A percentile compares a stretch with the other conserved stretches of the same genome.
These are phyloP conservation scores for Hemileia vastatrix DNA, from an alignment of 1,284 basidiomycete species.

Conservation along the genomic window DNA sequence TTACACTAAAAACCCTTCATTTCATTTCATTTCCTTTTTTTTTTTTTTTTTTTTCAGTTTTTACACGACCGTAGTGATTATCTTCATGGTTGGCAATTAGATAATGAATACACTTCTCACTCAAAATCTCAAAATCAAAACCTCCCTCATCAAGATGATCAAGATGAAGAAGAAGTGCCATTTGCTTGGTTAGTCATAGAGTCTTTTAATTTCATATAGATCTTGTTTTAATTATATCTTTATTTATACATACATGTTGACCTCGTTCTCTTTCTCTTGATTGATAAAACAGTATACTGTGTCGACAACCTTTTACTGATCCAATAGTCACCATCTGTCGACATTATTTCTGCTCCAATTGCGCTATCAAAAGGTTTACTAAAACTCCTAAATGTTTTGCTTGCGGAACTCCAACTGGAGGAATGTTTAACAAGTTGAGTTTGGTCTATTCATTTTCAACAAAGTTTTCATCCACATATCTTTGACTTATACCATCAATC, in stretches of 20 bases:
- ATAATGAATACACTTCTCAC: slow-evolving; percentile 48
- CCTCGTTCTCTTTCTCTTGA: too few relatives aligned
- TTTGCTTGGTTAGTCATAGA: slow-evolving; percentile 78
- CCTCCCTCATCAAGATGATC: slow-evolving; percentile 47
- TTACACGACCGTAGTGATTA: slow-evolving; percentile 57
- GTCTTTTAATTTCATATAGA: too few relatives aligned
- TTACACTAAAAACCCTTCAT: slow-evolving; percentile 57
- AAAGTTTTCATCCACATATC: not conserved
- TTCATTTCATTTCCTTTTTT: slow-evolving; percentile 22
- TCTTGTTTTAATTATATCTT: not conserved
- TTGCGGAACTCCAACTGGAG: slow-evolving; percentile 81
- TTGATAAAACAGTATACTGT: slow-evolving; percentile 54
- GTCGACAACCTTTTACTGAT: slow-evolving; percentile 85
- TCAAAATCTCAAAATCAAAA: slow-evolving; percentile 13
- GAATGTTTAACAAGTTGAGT: slow-evolving; percentile 84
- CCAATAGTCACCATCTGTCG: slow-evolving; percentile 92
- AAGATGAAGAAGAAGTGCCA: slow-evolving; percentile 75
- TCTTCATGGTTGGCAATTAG: slow-evolving; percentile 95
- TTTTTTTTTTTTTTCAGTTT: slow-evolving; percentile 30
- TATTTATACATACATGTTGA: not conserved
- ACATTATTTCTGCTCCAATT: slow-evolving; percentile 81
- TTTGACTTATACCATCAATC: not conserved
- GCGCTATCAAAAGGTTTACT: slow-evolving; percentile 83
- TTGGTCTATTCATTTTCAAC: slow-evolving; percentile 49
- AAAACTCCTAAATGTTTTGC: slow-evolving; percentile 94